Evolutionary conservation across 202 grass and related monocot species (phyloP), one percentile per base, ranked within the genome.

Genomic region (Cymbopogon flexuosus): DNA sequence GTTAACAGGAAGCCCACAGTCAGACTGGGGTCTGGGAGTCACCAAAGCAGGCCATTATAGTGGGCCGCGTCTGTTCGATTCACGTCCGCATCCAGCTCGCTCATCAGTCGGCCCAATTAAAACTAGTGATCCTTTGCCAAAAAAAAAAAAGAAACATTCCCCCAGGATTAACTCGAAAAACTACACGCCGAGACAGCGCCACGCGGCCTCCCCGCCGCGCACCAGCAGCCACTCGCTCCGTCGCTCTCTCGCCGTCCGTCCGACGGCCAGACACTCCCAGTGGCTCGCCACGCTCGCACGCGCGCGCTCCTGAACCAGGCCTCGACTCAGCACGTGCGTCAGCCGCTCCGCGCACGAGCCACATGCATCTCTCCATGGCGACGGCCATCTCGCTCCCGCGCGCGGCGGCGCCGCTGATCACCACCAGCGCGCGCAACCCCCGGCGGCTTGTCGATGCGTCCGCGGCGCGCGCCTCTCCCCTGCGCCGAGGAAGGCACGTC

Each of bases 301-400:
- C 19, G 3, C 19, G 19, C 58, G 31, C 10, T 59, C 3, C 64
- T 7, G 29, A 8, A 0, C 11, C 43, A 3, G 12, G 12, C 45
- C 14, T 51, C 56, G 29, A 10, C 66, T 61, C 11, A 3, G 71
- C 66, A 5, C 5, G 35, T 36, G 35, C 35, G 29, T 2, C 30
- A 22, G 37, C 75, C 5, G 65, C 15, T 15, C 34, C 65, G 30
- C 14, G 2, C 23, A 14, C 5, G 2, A 18, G 8, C 41, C 22
- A 42, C 23, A 27, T 27, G 27, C 27, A 30, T 15, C 7, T 49
- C 68, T 49, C 43, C 62, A 94, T 93, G 91, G 89, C 83, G 77
- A 79, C 52, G 61, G 75, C 83, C 24, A 8, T 75, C 16, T 73
- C 73, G 40, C 62, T 88, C 76, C 40, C 24, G 0, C n/a, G 42